A percentile compares a stretch with the other conserved stretches of the same genome.
Conservation (phyloP, 148 eudicot genomes). For the Tetragonia tetragonoides region DNA sequence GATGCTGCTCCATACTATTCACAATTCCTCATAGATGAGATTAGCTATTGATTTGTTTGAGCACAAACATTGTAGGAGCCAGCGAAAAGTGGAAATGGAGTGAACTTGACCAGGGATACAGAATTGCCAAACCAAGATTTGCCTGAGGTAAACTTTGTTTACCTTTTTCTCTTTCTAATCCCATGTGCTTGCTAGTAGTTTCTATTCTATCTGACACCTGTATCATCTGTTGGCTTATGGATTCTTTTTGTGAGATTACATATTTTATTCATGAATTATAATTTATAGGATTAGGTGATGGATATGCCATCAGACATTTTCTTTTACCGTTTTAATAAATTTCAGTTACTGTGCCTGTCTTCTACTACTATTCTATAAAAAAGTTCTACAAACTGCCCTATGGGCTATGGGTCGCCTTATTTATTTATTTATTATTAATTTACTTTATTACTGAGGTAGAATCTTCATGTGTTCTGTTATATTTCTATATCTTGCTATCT, state of each 20-base stretch:
- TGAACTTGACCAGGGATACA: conserved; percentile 30
- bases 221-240: neutral
- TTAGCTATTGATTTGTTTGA: neutral
- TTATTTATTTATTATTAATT: neutral
- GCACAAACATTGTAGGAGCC: conserved; percentile 41
- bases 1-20: too few relatives aligned
- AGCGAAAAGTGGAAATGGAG: conserved; percentile 29
- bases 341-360: neutral
- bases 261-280: neutral
- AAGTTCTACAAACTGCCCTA: neutral
- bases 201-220: neutral
- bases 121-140: conserved; percentile 37
- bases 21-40: neutral
- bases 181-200: neutral
- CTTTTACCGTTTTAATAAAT: neutral
- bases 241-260: neutral
- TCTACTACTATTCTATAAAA: too few relatives aligned
- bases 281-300: neutral
- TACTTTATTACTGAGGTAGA: neutral
- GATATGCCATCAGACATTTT: neutral
- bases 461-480: neutral
- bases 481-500: neutral
- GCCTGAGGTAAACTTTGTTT: conserved; percentile 47
- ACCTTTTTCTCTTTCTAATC: neutral
- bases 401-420: neutral